Evolutionary conservation across 176 grass and related monocot genomes (phyloP).

Genomic region (Oryza glumipatula): DNA sequence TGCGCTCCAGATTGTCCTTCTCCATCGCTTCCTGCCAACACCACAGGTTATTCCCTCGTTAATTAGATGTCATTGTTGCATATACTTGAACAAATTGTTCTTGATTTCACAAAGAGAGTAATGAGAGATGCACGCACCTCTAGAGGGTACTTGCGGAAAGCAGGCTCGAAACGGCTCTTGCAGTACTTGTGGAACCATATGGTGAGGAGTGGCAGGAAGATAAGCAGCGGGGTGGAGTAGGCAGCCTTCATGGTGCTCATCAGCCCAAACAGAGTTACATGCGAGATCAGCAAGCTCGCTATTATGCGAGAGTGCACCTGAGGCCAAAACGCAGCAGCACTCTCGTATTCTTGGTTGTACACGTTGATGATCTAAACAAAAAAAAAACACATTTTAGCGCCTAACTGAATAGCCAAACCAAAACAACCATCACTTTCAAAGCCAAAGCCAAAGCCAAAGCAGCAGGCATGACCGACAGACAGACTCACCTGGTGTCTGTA

Average conservation of each 20-base stretch:
- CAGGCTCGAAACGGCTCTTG: slow-evolving; percentile 89
- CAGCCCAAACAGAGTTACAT: slow-evolving; percentile 77
- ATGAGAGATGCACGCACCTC: slow-evolving; percentile 47
- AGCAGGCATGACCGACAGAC: neutral
- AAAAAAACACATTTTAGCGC: neutral
- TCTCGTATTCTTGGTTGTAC: slow-evolving; percentile 98
- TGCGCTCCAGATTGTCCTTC: slow-evolving; percentile 78
- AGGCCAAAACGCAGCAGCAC: slow-evolving; percentile 89
- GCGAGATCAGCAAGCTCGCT: slow-evolving; percentile 83
- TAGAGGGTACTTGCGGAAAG: slow-evolving; percentile 90
- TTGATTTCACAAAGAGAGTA: neutral
- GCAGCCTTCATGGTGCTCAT: slow-evolving; percentile 85
- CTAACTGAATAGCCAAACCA: neutral
- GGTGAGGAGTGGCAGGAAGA: slow-evolving; percentile 78
- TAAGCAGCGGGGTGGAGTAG: slow-evolving; percentile 82
- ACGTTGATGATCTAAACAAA: slow-evolving; percentile 85
- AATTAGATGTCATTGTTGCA: neutral
- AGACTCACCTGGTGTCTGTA: slow-evolving; percentile 87
- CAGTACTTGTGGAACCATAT: slow-evolving; percentile 96
- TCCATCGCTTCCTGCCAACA: slow-evolving; percentile 81
- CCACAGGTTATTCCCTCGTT: neutral
- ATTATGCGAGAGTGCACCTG: slow-evolving; percentile 89
- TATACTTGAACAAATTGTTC: neutral
- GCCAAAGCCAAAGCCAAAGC: neutral
- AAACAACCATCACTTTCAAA: neutral